Evolutionary conservation across 2,329 filamentous ascomycete genomes (phyloP), one percentile per base, ranked within the genome.

Genomic region (Fusarium camptoceras): DNA sequence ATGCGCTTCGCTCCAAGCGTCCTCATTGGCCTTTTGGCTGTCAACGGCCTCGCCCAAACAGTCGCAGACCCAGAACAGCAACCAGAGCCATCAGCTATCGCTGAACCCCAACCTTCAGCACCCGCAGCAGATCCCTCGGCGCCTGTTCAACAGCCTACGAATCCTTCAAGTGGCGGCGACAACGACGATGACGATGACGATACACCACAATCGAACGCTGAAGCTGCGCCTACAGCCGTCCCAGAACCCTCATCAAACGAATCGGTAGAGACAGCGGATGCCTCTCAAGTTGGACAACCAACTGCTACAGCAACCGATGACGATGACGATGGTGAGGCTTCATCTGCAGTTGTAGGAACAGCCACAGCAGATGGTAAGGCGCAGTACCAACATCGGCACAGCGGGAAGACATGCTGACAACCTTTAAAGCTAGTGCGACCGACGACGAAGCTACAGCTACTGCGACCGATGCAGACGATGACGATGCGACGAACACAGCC

Each of bases 1-100:
- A 70, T 70, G 67, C 67, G 67, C 43, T 71, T 70, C 55, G 39
- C 67, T 31, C 47, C 50, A 44, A 64, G 63, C 39, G 50, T 70
- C 55, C 51, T 70, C 34, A 24, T 71, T 41, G 58, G 67, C n/a
- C 53, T 70, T 44, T 46, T 70, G 54, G 67, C 64, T 12, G 58
- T 37, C 14, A 57, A 71, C 15, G 67, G 67, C n/a, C 50, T 70
- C 16, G 53, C 57, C n/a, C 67, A 70, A 55, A 68, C 67, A 37
- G 43, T 30, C 12, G 44, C 54, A 8, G 67, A 44, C 20, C 34
- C 54, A 28, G 27, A 59, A n/a, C 53, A 59, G 24, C 24, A 64
- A 18, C 28, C 61, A 34, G 55, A 66, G 8, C 57, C 62, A 3
- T 57, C 49, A 31, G 44, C 48, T 14, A 31, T 70, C 24, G 55